These are phyloP conservation scores for Arctostaphylos glauca DNA, from an alignment of 148 eudicot genomes.

Conservation along the genomic window DNA sequence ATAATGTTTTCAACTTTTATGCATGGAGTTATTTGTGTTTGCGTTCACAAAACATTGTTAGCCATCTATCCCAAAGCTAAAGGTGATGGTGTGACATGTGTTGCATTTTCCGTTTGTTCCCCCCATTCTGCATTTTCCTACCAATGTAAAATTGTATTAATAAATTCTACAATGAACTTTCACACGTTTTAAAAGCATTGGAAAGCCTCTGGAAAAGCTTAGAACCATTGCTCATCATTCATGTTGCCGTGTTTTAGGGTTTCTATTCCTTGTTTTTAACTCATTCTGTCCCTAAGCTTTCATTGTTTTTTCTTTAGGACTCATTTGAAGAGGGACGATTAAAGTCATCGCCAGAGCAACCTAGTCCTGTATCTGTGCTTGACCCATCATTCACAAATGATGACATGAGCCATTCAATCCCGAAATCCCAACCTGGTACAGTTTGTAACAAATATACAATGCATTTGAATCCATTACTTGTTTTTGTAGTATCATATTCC, in stretches of 20 bases:
- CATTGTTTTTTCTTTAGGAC: conserved; percentile 42
- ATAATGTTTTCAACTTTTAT: not conserved
- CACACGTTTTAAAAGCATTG: not conserved
- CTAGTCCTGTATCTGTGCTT: conserved; percentile 92
- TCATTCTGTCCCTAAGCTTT: not conserved
- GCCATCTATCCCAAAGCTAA: conserved; percentile 9
- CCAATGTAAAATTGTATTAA: not conserved
- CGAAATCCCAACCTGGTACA: conserved; percentile 47
- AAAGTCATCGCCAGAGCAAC: conserved; percentile 52
- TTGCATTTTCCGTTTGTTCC: not conserved
- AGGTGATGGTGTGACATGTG: conserved; percentile 7
- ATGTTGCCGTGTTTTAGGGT: not conserved
- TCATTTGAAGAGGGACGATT: conserved; percentile 33
- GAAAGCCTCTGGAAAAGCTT: too few relatives aligned
- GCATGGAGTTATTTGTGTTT: not conserved
- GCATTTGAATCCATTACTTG: not conserved
- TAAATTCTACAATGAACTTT: not conserved
- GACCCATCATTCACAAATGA: conserved; percentile 70
- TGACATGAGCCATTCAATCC: conserved; percentile 64
- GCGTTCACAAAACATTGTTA: not conserved
- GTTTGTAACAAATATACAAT: conserved; percentile 2
- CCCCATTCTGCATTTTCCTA: not conserved
- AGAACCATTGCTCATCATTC: not conserved
- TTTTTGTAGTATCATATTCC: not conserved
- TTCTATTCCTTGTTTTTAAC: not conserved